phyloP scores from a whole-genome alignment of 139 green algal genomes.

The Coelastrella sp. region DNA sequence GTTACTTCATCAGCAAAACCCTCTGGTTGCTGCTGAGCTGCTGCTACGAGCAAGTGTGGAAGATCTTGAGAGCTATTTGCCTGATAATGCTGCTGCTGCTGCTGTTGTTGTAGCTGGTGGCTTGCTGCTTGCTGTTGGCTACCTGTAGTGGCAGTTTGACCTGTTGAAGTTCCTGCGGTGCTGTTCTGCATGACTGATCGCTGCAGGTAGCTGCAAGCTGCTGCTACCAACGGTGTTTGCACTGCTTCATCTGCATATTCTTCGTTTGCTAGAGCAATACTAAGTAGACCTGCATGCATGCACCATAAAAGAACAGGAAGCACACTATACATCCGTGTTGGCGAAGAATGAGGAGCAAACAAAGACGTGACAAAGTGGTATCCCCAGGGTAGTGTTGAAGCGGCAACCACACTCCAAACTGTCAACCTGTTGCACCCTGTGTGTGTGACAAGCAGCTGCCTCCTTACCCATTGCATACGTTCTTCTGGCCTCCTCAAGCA shows the following conservation, averaged over 20 bases:
- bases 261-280: slow-evolving; percentile 57
- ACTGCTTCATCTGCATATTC: slow-evolving; percentile 61
- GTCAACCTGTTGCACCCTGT: slow-evolving; percentile 11
- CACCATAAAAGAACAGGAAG: background rate
- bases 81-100: slow-evolving; percentile 13
- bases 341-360: no score
- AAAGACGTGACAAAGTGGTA: no score
- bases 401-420: no score
- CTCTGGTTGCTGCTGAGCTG: background rate
- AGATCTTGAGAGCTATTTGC: no score
- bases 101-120: background rate
- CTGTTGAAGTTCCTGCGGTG: background rate
- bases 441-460: background rate
- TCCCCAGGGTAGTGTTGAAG: no score
- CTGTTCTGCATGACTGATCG: background rate
- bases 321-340: background rate
- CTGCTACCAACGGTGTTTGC: slow-evolving; percentile 47
- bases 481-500: slow-evolving; percentile 53
- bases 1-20: background rate
- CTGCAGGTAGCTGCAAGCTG: slow-evolving; percentile 45
- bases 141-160: no score
- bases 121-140: background rate
- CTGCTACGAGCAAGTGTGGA: slow-evolving; percentile 2
- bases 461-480: slow-evolving; percentile 60
- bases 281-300: slow-evolving; percentile 51